Evolutionary conservation across 2,329 filamentous ascomycete genomes (phyloP).

Genomic region (Didymella lethalis): DNA sequence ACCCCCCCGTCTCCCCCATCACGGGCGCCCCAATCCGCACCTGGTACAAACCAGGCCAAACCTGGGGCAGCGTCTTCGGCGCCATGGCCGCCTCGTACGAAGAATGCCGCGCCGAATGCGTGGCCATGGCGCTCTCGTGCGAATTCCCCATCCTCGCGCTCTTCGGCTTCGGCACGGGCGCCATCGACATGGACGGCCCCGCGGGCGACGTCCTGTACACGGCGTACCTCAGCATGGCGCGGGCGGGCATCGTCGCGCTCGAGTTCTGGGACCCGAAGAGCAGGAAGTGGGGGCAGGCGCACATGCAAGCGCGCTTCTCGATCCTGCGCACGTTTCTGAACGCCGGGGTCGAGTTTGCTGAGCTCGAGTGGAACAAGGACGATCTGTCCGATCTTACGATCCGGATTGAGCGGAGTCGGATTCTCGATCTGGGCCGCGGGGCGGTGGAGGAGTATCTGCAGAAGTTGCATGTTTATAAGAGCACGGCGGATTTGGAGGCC

Average conservation of each 20-base stretch:
- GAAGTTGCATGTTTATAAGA: constrained; percentile 92
- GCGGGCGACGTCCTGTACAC: constrained; percentile 89
- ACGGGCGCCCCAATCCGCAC: constrained; percentile 78
- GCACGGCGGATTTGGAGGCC: constrained; percentile 80
- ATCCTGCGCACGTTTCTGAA: constrained; percentile 86
- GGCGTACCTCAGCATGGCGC: constrained; percentile 91
- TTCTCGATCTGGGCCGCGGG: constrained; percentile 80
- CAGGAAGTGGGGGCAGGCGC: constrained; percentile 86
- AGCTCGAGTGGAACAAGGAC: constrained; percentile 75
- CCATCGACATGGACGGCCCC: constrained; percentile 72
- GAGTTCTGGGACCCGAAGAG: constrained; percentile 95
- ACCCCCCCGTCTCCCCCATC: constrained; percentile 82
- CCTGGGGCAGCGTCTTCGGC: constrained; percentile 92
- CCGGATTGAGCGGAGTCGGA: constrained; percentile 83
- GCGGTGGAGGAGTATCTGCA: constrained; percentile 88
- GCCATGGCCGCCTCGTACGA: constrained; percentile 88
- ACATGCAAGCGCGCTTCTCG: constrained; percentile 90
- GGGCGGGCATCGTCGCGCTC: constrained; percentile 85
- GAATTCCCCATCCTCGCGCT: constrained; percentile 89
- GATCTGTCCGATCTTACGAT: constrained; percentile 84
- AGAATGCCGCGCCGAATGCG: constrained; percentile 92
- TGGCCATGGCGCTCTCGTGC: constrained; percentile 89
- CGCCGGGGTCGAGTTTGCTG: constrained; percentile 86
- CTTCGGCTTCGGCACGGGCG: constrained; percentile 88
- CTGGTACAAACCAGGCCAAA: constrained; percentile 95